phyloP scores from a whole-genome alignment of 2,329 filamentous ascomycete species.

The Pseudogymnoascus sp. region DNA sequence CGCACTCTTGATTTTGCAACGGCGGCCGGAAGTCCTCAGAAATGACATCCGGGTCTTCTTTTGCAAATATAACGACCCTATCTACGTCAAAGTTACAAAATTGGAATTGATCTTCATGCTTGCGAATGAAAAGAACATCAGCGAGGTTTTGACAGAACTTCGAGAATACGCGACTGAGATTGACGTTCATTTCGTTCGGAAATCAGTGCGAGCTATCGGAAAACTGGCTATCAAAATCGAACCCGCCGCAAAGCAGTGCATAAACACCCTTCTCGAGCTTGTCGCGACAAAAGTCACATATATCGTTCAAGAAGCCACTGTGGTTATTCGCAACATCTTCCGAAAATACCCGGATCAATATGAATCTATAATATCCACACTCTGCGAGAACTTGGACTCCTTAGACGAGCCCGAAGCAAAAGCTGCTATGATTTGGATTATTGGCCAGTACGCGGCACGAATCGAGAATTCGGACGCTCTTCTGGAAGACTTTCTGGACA shows the following conservation, averaged over 20 bases:
- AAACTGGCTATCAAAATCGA: conserved; percentile 99
- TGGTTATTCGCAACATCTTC: conserved; percentile 98
- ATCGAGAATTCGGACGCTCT: conserved; percentile 95
- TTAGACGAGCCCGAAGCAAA: conserved; percentile 97
- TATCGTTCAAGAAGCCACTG: conserved; percentile 96
- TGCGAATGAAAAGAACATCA: conserved; percentile 89
- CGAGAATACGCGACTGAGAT: conserved; percentile 97
- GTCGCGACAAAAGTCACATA: conserved; percentile 98
- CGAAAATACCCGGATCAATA: conserved; percentile 98
- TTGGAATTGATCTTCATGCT: conserved; percentile 98
- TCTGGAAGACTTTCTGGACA: conserved; percentile 89
- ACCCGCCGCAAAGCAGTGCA: conserved; percentile 81
- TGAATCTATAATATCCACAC: conserved; percentile 89
- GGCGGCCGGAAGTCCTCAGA: conserved; percentile 82
- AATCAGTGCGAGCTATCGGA: conserved; percentile 93
- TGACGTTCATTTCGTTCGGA: conserved; percentile 96
- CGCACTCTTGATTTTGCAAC: conserved; percentile 85
- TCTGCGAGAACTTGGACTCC: conserved; percentile 94
- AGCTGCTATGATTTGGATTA: conserved; percentile 98
- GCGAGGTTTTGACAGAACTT: conserved; percentile 86
- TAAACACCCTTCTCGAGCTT: conserved; percentile 83
- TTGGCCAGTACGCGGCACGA: conserved; percentile 92
- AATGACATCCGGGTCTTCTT: conserved; percentile 99
- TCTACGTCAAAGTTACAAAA: conserved; percentile 99
- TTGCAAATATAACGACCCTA: conserved; percentile 99